Evolutionary conservation across 2,329 filamentous ascomycete genomes (phyloP).

Genomic region (Fusarium agapanthi): DNA sequence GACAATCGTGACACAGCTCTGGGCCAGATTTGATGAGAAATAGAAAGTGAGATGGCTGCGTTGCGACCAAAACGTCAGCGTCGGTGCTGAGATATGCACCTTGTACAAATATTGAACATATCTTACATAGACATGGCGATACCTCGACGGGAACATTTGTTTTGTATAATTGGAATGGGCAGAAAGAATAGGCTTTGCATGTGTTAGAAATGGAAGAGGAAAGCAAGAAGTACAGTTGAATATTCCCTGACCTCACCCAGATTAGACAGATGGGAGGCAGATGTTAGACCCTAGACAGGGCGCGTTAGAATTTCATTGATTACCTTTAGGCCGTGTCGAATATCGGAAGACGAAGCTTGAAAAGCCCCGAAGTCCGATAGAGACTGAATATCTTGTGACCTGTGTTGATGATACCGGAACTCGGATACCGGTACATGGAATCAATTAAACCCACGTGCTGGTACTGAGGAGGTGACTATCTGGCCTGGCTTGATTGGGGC

Average conservation of each 20-base stretch:
- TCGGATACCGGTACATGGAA: neutral
- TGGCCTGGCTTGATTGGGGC: slow-evolving; percentile 16
- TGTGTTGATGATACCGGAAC: neutral
- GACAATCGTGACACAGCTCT: slow-evolving; percentile 31
- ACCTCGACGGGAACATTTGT: slow-evolving; percentile 28
- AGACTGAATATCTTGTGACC: neutral
- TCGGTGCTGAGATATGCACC: slow-evolving; percentile 6
- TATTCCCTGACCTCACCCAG: slow-evolving; percentile 21
- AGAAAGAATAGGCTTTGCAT: slow-evolving; percentile 1
- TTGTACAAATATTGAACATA: slow-evolving; percentile 30
- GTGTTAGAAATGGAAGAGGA: slow-evolving; percentile 8
- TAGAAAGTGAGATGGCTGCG: neutral
- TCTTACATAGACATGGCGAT: slow-evolving; percentile 17
- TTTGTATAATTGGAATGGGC: slow-evolving; percentile 27
- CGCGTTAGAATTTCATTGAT: slow-evolving; percentile 17
- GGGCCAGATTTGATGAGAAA: slow-evolving; percentile 24
- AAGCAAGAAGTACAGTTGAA: slow-evolving; percentile 7
- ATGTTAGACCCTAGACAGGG: slow-evolving; percentile 25
- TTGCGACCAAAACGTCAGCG: neutral
- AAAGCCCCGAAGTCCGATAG: slow-evolving; percentile 2
- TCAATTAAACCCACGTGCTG: slow-evolving; percentile 13
- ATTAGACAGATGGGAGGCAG: slow-evolving; percentile 20
- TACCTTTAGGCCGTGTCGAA: neutral
- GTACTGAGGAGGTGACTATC: slow-evolving; percentile 18
- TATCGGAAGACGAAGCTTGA: neutral